Percentiles rank a stretch among this genome's conserved stretches.
Conservation (phyloP, 2,329 filamentous ascomycete species). For the Verticillium nubilum region DNA sequence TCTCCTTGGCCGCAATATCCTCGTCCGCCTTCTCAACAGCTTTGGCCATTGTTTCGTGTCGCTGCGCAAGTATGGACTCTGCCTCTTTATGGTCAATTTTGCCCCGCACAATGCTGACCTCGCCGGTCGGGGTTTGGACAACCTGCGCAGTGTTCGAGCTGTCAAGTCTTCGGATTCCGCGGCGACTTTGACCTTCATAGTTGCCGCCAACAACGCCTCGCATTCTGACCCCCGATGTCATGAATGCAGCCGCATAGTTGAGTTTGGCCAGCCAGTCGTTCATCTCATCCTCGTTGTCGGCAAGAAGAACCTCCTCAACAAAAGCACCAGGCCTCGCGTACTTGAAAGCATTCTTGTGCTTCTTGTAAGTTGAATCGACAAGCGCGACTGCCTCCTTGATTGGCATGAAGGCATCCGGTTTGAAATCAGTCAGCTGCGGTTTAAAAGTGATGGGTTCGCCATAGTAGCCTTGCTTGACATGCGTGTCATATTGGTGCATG, state of each 20-base stretch:
- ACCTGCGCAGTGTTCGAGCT: conserved; percentile 53
- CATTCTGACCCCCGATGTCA: conserved; percentile 86
- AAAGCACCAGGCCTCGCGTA: conserved; percentile 77
- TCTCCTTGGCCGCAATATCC: conserved; percentile 66
- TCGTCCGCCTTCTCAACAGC: conserved; percentile 82
- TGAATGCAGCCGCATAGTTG: conserved; percentile 93
- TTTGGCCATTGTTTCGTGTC: conserved; percentile 74
- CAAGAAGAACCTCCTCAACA: conserved; percentile 83
- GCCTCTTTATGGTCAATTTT: conserved; percentile 77
- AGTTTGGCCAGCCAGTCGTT: conserved; percentile 96
- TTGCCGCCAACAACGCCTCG: conserved; percentile 78
- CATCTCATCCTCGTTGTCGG: conserved; percentile 84
- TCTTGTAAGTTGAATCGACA: conserved; percentile 80
- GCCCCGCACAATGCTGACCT: conserved; percentile 67
- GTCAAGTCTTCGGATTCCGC: conserved; percentile 67
- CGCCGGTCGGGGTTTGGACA: conserved; percentile 66
- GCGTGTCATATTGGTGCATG: conserved; percentile 80
- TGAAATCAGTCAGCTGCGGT: conserved; percentile 85
- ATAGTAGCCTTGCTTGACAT: conserved; percentile 71
- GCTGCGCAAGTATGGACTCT: conserved; percentile 76
- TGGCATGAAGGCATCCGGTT: conserved; percentile 88
- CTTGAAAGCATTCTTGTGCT: conserved; percentile 91
- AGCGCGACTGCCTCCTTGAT: conserved; percentile 90
- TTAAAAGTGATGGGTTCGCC: conserved; percentile 81
- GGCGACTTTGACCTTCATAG: conserved; percentile 75